These are phyloP conservation scores for Stellera chamaejasme DNA, from an alignment of 345 rosid species.

Conservation along the genomic window DNA sequence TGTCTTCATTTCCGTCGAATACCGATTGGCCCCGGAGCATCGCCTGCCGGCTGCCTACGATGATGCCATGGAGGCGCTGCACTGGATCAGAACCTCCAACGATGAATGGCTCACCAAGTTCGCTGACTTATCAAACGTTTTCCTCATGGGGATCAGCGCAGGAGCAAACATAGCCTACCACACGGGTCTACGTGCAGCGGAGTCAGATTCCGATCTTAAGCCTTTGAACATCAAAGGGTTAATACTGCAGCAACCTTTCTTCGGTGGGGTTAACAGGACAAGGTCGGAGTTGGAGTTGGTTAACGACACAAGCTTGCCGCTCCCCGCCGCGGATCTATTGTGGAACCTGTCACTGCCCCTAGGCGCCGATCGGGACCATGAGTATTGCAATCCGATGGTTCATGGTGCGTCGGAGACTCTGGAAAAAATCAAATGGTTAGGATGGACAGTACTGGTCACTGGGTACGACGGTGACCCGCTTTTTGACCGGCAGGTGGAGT, in stretches of 20 bases:
- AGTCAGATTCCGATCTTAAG: constrained; percentile 23
- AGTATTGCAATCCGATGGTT: constrained; percentile 48
- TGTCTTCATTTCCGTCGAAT: constrained; percentile 58
- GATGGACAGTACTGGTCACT: constrained; percentile 25
- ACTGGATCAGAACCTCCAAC: constrained; percentile 37
- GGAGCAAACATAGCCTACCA: constrained; percentile 69
- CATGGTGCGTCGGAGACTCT: constrained; percentile 14
- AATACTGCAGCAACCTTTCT: constrained; percentile 17
- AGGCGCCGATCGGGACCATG: constrained; percentile 65
- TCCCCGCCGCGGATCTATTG: constrained; percentile 35
- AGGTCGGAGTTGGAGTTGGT: constrained; percentile 40
- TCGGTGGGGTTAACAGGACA: constrained; percentile 48
- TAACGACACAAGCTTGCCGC: constrained; percentile 41
- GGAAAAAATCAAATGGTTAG: constrained; percentile 41
- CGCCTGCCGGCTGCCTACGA: constrained; percentile 87
- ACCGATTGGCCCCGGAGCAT: constrained; percentile 77
- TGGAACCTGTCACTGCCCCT: constrained; percentile 59
- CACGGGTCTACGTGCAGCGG: constrained; percentile 34
- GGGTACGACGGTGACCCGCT: constrained; percentile 68
- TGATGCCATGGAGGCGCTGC: constrained; percentile 58
- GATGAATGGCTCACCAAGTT: constrained; percentile 55
- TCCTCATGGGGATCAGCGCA: constrained; percentile 62
- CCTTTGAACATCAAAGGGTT: constrained; percentile 48
- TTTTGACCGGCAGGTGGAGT: constrained; percentile 53
- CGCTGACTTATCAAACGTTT: constrained; percentile 46